Evolutionary conservation across 495 filamentous ascomycete species (phyloP), one percentile per base, ranked within the genome.

Genomic region (Terfezia boudieri): DNA sequence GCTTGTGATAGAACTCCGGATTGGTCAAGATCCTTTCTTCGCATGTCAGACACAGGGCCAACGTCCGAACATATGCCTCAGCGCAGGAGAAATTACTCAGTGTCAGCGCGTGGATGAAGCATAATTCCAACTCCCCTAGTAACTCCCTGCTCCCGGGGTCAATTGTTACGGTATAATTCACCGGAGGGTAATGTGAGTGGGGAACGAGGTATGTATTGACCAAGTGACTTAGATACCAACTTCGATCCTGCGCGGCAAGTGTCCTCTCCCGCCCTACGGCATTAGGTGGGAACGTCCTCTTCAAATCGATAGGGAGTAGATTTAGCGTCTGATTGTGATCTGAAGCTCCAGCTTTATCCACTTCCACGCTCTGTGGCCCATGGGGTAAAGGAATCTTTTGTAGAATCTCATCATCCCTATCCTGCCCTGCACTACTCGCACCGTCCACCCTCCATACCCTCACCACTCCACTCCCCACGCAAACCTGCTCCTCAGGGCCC

Each of bases 61-160:
- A 67, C 32, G 92, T 61, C 56, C 84, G 71, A 67, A 82, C 84
- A 88, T 88, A 98, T 58, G 94, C 86, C 60, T 88, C 81, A 23
- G 88, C 71, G 63, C 84, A 93, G 1, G 86, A 86, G 58, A 79
- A 76, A 63, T 92, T 95, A 65, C 82, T 82, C 48, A 95, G 71
- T 23, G 81, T 83, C 56, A 86, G 70, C 10, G 85, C 80, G 64
- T 82, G 84, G 5, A 95, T 60, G 67, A 90, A 95, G 37, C 78
- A 74, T 60, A 92, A 82, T 60, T 95, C 85, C 46, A 95, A 61
- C 62, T 96, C 88, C 43, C 87, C 89, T n/a, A 92, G 66, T 4
- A 95, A 60, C 49, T 83, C 66, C 55, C 74, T 56, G 7, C 26
- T 32, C 26, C 56, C 61, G 8, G 53, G 58, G 26, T 54, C 57